Percentiles rank a stretch among this genome's conserved stretches.
Conservation (phyloP, 2,329 filamentous ascomycete genomes). For the Penicillium sp. region DNA sequence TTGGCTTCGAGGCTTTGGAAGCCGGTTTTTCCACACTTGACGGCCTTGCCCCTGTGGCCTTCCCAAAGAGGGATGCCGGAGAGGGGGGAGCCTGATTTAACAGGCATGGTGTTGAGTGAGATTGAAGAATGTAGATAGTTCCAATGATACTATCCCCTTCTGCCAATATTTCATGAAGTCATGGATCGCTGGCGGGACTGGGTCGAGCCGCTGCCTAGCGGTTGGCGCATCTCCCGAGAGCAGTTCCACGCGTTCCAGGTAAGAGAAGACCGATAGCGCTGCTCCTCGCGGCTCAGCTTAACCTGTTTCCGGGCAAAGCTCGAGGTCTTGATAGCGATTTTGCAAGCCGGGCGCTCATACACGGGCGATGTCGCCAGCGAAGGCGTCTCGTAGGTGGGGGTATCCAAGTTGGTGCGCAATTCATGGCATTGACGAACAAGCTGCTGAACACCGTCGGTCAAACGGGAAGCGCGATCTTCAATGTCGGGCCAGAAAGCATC, state of each 20-base stretch:
- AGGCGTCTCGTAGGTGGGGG: constrained; percentile 17
- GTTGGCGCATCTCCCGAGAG: constrained; percentile 20
- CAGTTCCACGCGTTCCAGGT: constrained; percentile 28
- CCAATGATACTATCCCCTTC: background rate
- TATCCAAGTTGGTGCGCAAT: constrained; percentile 29
- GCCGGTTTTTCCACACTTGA: background rate
- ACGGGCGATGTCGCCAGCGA: constrained; percentile 13
- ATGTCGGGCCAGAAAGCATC: constrained; percentile 44
- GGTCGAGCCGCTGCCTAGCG: constrained; percentile 16
- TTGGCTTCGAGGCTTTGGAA: background rate
- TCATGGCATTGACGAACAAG: constrained; percentile 42
- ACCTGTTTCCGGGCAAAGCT: constrained; percentile 34
- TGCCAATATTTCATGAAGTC: constrained; percentile 17
- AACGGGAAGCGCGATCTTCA: constrained; percentile 37
- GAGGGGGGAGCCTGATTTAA: background rate
- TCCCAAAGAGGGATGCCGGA: background rate
- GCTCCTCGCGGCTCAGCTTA: constrained; percentile 36
- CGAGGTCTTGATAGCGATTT: constrained; percentile 29
- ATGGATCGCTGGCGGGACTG: constrained; percentile 25
- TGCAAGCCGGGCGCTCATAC: constrained; percentile 25
- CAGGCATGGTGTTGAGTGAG: background rate
- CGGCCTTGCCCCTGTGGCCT: background rate
- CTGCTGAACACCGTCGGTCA: constrained; percentile 41
- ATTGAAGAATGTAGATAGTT: background rate
- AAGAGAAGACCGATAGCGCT: constrained; percentile 27